A percentile compares a stretch with the other conserved stretches of the same genome.
Evolutionary conservation across 768 basidiomycete genomes (phyloP).

Genomic region (Lactifluus subvellereus): DNA sequence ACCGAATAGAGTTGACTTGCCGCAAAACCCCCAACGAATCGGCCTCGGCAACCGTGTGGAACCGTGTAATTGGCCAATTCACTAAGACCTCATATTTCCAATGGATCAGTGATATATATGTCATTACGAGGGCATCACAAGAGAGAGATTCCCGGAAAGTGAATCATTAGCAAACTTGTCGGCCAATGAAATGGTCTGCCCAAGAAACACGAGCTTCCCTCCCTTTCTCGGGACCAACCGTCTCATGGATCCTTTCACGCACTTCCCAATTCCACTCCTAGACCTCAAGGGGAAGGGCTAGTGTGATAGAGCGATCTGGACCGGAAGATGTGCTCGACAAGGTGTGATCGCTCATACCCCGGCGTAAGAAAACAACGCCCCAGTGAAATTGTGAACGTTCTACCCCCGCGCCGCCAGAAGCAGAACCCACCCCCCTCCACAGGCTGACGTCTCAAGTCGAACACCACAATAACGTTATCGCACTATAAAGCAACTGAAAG

Average conservation of each 20-base stretch:
- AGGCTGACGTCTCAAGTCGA: conserved; percentile 18
- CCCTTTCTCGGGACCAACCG: conserved; percentile 12
- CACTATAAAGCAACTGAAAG: conserved; percentile 9
- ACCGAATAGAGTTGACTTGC: conserved; percentile 24
- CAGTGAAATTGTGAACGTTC: conserved; percentile 13
- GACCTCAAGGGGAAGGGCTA: neutral
- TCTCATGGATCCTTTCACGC: neutral
- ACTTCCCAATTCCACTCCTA: neutral
- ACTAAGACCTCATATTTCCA: conserved; percentile 7
- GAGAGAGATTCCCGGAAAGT: conserved; percentile 15
- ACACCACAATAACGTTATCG: conserved; percentile 20
- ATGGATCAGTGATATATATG: conserved; percentile 17
- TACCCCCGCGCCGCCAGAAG: conserved; percentile 24
- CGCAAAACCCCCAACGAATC: conserved; percentile 9
- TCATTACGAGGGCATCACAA: conserved; percentile 16
- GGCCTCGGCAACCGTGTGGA: conserved; percentile 1
- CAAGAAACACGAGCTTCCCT: conserved; percentile 21
- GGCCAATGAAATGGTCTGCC: conserved; percentile 12
- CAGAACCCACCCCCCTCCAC: neutral
- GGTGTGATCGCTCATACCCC: neutral
- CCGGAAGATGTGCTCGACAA: conserved; percentile 2
- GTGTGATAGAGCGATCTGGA: neutral
- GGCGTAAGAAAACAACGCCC: neutral
- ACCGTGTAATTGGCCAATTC: conserved; percentile 2
- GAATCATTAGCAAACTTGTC: conserved; percentile 21